A percentile compares a stretch with the other conserved stretches of the same genome.
phyloP scores from a whole-genome alignment of 1,284 basidiomycete genomes.

The Inonotus hispidus region DNA sequence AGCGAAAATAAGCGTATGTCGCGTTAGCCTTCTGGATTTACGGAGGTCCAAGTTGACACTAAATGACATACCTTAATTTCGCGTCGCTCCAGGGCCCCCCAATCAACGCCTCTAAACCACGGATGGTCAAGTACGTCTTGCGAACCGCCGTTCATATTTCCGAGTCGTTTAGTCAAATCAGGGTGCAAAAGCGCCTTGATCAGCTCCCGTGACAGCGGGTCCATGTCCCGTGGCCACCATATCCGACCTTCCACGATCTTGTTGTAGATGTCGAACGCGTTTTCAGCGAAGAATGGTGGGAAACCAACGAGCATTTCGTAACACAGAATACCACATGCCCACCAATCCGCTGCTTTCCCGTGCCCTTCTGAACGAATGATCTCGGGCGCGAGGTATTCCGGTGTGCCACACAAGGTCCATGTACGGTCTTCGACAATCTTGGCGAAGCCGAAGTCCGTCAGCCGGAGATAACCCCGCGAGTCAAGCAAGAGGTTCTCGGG shows the following conservation, averaged over 20 bases:
- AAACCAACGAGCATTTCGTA: constrained; percentile 98
- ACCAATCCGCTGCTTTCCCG: constrained; percentile 99
- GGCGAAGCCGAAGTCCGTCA: constrained; percentile 98
- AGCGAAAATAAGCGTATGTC: background rate
- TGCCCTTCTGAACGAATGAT: constrained; percentile 97
- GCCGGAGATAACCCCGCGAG: constrained; percentile 92
- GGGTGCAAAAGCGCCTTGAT: constrained; percentile 89
- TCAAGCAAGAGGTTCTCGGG: constrained; percentile 96
- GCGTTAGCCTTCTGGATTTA: background rate
- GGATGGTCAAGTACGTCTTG: constrained; percentile 91
- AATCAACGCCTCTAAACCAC: constrained; percentile 93
- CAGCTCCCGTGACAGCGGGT: constrained; percentile 68
- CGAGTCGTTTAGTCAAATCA: constrained; percentile 88
- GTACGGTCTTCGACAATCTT: constrained; percentile 99
- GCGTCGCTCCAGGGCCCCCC: constrained; percentile 73
- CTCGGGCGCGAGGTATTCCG: constrained; percentile 94
- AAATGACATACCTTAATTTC: constrained; percentile 54
- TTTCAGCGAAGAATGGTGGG: constrained; percentile 91
- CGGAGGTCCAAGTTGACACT: constrained; percentile 28
- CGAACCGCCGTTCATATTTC: constrained; percentile 91
- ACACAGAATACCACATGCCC: constrained; percentile 93
- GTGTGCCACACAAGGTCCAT: constrained; percentile 98
- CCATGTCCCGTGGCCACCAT: constrained; percentile 84
- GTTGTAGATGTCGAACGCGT: constrained; percentile 91
- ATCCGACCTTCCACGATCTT: constrained; percentile 91